Conservation (phyloP, 2,329 filamentous ascomycete species). For the Zasmidium cellare region DNA sequence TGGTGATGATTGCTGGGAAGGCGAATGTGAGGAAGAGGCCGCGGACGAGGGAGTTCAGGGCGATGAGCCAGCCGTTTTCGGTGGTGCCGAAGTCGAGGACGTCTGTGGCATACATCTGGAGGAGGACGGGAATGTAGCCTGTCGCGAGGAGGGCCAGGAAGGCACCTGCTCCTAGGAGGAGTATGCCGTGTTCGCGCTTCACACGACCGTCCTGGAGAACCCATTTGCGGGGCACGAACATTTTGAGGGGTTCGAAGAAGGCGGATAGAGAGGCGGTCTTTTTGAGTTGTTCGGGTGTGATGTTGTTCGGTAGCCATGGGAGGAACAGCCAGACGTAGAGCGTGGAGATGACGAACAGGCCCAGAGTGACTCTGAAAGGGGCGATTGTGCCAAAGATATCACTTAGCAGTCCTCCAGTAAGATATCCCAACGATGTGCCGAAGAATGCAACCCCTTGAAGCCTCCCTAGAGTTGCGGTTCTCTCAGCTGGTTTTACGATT, state of each 20-base stretch:
- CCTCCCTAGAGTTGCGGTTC: conserved; percentile 66
- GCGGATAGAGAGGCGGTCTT: conserved; percentile 45
- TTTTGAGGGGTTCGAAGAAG: conserved; percentile 64
- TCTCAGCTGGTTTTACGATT: conserved; percentile 58
- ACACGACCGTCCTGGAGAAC: conserved; percentile 52
- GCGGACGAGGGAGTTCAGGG: conserved; percentile 45
- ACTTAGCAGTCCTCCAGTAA: conserved; percentile 65
- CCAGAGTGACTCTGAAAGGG: conserved; percentile 65
- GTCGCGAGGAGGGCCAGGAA: conserved; percentile 70
- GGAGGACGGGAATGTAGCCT: conserved; percentile 63
- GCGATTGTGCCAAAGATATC: conserved; percentile 63
- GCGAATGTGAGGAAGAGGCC: conserved; percentile 46
- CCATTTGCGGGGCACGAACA: conserved; percentile 61
- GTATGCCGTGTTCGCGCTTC: conserved; percentile 60
- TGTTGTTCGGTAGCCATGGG: conserved; percentile 51
- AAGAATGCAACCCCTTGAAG: conserved; percentile 68
- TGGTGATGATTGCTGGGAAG: conserved; percentile 47
- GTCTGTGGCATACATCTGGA: conserved; percentile 51
- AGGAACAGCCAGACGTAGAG: conserved; percentile 44
- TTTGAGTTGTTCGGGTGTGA: conserved; percentile 27
- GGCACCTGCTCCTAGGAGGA: conserved; percentile 65
- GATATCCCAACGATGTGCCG: conserved; percentile 63
- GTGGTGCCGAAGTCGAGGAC: conserved; percentile 46
- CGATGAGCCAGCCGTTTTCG: conserved; percentile 49
- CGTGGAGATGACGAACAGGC: conserved; percentile 52